These are phyloP conservation scores for Solanum chilense DNA, from an alignment of 257 asterid species.

Conservation along the genomic window DNA sequence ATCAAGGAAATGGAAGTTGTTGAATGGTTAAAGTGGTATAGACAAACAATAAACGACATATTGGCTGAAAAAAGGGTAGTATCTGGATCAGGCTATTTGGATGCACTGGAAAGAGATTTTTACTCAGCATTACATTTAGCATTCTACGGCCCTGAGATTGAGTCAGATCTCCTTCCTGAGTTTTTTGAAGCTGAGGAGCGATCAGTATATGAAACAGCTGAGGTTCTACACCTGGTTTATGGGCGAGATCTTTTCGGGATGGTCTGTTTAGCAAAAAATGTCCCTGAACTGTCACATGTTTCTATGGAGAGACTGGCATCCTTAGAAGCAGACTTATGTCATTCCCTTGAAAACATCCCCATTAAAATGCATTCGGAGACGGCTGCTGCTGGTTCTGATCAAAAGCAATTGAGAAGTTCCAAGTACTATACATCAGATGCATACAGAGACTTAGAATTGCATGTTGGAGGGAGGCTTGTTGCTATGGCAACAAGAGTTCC, in stretches of 20 bases:
- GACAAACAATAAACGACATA: constrained; percentile 61
- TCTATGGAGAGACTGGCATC: constrained; percentile 27
- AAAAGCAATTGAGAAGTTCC: constrained; percentile 16
- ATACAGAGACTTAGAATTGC: constrained; percentile 63
- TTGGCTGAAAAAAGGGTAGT: constrained; percentile 74
- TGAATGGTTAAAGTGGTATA: constrained; percentile 92
- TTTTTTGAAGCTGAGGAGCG: constrained; percentile 94
- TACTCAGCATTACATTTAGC: constrained; percentile 83
- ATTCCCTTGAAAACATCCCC: constrained; percentile 12
- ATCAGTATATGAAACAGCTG: constrained; percentile 47
- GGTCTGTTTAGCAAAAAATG: constrained; percentile 52
- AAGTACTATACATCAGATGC: constrained; percentile 38
- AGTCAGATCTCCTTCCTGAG: constrained; percentile 74
- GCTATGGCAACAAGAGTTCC: constrained; percentile 76
- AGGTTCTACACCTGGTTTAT: constrained; percentile 88
- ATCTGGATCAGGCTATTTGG: constrained; percentile 79
- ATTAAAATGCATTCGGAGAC: constrained; percentile 9
- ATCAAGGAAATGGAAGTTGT: constrained; percentile 75
- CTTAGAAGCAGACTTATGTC: constrained; percentile 12
- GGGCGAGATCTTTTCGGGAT: constrained; percentile 91
- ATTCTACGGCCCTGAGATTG: constrained; percentile 83
- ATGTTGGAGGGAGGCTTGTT: constrained; percentile 61
- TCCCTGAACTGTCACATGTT: constrained; percentile 36
- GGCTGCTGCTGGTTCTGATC: constrained; percentile 11
- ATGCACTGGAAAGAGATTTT: constrained; percentile 66